phyloP scores from a whole-genome alignment of 2,329 filamentous ascomycete genomes.

The Diaporthe ampelina region DNA sequence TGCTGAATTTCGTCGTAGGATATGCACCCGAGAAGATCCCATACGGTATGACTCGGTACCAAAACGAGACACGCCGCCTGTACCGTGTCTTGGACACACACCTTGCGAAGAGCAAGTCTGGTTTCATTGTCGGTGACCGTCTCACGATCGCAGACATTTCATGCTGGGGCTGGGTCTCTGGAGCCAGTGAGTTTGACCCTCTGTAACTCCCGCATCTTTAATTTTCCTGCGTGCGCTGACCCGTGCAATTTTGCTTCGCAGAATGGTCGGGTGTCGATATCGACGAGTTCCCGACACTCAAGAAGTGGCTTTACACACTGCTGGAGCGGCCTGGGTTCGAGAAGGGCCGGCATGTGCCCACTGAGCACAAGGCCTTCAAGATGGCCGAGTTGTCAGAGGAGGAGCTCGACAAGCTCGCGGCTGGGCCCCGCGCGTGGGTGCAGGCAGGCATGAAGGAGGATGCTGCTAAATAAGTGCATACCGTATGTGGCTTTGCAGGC shows the following conservation, averaged over 20 bases:
- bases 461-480: constrained; percentile 57
- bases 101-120: constrained; percentile 68
- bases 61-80: constrained; percentile 85
- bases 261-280: constrained; percentile 78
- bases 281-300: constrained; percentile 80
- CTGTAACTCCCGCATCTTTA: not conserved
- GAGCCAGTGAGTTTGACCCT: constrained; percentile 58
- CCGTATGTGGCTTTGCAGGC: no score
- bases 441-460: constrained; percentile 75
- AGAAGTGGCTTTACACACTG: constrained; percentile 83
- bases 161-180: constrained; percentile 82
- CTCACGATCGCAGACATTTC: constrained; percentile 84
- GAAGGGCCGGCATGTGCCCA: constrained; percentile 78
- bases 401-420: constrained; percentile 66
- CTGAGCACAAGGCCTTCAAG: constrained; percentile 69
- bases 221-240: not conserved
- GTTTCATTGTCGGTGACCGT: constrained; percentile 76
- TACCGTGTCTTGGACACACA: constrained; percentile 84
- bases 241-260: constrained; percentile 42
- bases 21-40: constrained; percentile 87
- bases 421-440: constrained; percentile 68
- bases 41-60: constrained; percentile 86
- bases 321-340: constrained; percentile 78
- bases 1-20: constrained; percentile 51
- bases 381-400: constrained; percentile 52